A percentile compares a stretch with the other conserved stretches of the same genome.
Evolutionary conservation across 2,329 filamentous ascomycete species (phyloP).

Genomic region (Penicillium sp.): DNA sequence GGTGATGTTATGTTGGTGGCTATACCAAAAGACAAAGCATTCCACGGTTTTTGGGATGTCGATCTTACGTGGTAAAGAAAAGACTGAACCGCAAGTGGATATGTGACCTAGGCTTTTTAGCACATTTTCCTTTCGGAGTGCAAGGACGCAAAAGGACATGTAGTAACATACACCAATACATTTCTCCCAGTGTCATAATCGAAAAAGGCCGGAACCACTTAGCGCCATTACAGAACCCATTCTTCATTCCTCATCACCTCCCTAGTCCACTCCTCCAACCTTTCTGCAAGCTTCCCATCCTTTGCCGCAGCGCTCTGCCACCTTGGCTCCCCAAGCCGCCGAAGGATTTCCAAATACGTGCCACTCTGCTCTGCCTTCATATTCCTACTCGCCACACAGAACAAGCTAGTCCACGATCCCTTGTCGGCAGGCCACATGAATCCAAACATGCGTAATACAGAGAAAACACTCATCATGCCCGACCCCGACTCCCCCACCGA

Average conservation of each 20-base stretch:
- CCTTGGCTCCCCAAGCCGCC: conserved; percentile 29
- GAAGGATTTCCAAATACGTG: conserved; percentile 30
- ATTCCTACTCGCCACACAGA: conserved; percentile 37
- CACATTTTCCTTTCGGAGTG: not conserved
- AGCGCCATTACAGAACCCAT: not conserved
- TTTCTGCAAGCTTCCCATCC: conserved; percentile 35
- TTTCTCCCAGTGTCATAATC: no score
- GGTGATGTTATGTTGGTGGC: conserved; percentile 16
- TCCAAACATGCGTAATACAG: conserved; percentile 9
- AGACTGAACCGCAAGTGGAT: not conserved
- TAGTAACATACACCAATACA: not conserved
- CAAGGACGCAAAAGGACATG: not conserved
- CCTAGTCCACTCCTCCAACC: conserved; percentile 36
- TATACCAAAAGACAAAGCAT: conserved; percentile 6
- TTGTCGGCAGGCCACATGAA: conserved; percentile 29
- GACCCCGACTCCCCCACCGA: conserved; percentile 13
- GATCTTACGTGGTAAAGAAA: not conserved
- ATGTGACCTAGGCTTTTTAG: not conserved
- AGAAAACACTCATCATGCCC: not conserved
- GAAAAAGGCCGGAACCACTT: not conserved
- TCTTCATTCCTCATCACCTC: conserved; percentile 27
- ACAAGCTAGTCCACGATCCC: conserved; percentile 40
- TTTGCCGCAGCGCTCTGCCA: conserved; percentile 36
- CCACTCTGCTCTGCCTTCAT: conserved; percentile 43
- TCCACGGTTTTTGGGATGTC: not conserved